phyloP scores from a whole-genome alignment of 1,284 basidiomycete species.

The Phenoliferia sp. region DNA sequence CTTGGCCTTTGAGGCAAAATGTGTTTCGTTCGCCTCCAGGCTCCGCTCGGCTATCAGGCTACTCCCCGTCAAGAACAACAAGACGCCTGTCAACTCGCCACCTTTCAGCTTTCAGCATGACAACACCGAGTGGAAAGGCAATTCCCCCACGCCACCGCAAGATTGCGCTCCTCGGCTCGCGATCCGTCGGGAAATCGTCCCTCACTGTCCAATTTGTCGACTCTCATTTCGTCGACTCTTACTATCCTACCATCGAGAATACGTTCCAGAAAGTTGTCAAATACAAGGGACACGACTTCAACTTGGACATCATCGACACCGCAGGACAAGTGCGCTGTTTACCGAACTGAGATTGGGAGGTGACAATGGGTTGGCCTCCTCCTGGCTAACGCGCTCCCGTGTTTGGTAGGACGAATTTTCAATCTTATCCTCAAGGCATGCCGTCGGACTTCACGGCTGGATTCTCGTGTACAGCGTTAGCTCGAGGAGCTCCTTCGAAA shows the following conservation, averaged over 20 bases:
- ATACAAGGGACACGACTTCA: slow-evolving; percentile 78
- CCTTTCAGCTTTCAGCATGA: too few relatives aligned
- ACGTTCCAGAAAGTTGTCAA: slow-evolving; percentile 76
- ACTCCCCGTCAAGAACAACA: too few relatives aligned
- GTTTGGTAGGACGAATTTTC: slow-evolving; percentile 72
- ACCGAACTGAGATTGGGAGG: not conserved
- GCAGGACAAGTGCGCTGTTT: slow-evolving; percentile 63
- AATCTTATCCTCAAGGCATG: slow-evolving; percentile 47
- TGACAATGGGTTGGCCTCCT: not conserved
- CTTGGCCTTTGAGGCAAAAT: too few relatives aligned
- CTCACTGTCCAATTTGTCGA: slow-evolving; percentile 69
- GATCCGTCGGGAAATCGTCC: slow-evolving; percentile 76
- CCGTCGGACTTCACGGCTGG: slow-evolving; percentile 48
- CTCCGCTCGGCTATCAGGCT: too few relatives aligned
- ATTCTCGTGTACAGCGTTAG: slow-evolving; percentile 93
- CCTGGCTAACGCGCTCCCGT: not conserved
- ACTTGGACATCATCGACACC: slow-evolving; percentile 97
- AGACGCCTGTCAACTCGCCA: too few relatives aligned
- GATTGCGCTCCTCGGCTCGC: slow-evolving; percentile 72
- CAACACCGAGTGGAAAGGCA: slow-evolving; percentile 33
- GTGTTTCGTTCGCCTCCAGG: too few relatives aligned
- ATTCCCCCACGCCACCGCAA: slow-evolving; percentile 55
- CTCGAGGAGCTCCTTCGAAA: slow-evolving; percentile 87
- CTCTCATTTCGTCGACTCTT: slow-evolving; percentile 59
- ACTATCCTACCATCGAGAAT: slow-evolving; percentile 93